Percentiles rank a stretch among this genome's conserved stretches.
phyloP scores from a whole-genome alignment of 306 rosid species.

The Rosa chinensis region DNA sequence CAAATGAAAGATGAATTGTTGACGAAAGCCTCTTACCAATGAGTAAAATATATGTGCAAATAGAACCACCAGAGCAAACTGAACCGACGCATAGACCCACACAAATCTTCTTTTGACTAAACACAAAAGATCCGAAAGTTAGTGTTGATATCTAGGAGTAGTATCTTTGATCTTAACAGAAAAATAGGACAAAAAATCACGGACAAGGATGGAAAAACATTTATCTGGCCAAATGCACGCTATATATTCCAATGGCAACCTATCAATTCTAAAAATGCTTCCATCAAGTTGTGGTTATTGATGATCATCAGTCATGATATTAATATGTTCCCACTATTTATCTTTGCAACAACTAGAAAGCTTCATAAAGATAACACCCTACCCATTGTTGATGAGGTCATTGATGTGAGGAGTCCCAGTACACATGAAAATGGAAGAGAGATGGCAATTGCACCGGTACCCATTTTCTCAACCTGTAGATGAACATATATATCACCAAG shows the following conservation, averaged over 20 bases:
- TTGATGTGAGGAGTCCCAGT: conserved; percentile 82
- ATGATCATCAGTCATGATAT: not conserved
- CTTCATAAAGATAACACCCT: conserved; percentile 17
- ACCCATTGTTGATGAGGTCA: conserved; percentile 98
- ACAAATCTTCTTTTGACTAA: conserved; percentile 72
- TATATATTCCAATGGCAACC: not conserved
- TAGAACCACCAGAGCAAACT: conserved; percentile 77
- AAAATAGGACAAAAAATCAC: conserved; percentile 4
- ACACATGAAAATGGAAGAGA: conserved; percentile 97
- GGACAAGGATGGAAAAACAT: conserved; percentile 12
- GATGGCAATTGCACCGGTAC: conserved; percentile 71
- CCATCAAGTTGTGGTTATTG: not conserved
- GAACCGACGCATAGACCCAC: conserved; percentile 84
- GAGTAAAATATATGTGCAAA: conserved; percentile 87
- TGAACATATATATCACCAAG: conserved; percentile 27
- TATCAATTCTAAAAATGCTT: not conserved
- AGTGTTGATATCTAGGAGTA: conserved; percentile 6
- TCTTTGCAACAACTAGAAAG: not conserved
- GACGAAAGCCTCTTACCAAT: conserved; percentile 53
- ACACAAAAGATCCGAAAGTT: conserved; percentile 26
- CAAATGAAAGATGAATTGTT: conserved; percentile 14
- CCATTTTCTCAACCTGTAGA: conserved; percentile 74
- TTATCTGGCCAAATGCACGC: conserved; percentile 10
- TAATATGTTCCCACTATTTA: not conserved
- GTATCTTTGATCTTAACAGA: not conserved